These are phyloP conservation scores for Tolypocladium ovalisporum DNA, from an alignment of 2,329 filamentous ascomycete species.

Conservation along the genomic window DNA sequence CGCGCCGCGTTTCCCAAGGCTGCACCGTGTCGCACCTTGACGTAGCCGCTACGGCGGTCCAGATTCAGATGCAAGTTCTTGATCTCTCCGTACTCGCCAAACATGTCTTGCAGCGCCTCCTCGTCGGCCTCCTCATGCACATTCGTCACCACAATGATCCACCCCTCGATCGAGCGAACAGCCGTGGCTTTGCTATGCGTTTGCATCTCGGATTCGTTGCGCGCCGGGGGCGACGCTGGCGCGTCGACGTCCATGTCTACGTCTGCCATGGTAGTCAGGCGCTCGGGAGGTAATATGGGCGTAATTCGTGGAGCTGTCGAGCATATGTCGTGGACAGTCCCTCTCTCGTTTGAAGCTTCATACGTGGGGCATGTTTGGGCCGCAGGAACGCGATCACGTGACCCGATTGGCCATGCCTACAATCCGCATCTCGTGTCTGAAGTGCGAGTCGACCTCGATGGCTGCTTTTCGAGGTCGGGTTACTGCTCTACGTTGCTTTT, in stretches of 20 bases:
- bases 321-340: not conserved
- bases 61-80: slow-evolving; percentile 80
- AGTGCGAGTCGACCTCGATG: not conserved
- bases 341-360: not conserved
- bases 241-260: slow-evolving; percentile 49
- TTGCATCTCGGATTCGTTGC: slow-evolving; percentile 53
- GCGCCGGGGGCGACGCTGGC: slow-evolving; percentile 26
- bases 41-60: slow-evolving; percentile 72
- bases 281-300: not conserved
- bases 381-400: not conserved
- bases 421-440: too few relatives aligned
- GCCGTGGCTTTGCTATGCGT: slow-evolving; percentile 66
- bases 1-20: not conserved
- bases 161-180: slow-evolving; percentile 79
- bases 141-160: slow-evolving; percentile 81
- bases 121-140: slow-evolving; percentile 81
- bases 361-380: not conserved
- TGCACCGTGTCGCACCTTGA: slow-evolving; percentile 49
- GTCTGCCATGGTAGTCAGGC: slow-evolving; percentile 34
- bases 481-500: not conserved
- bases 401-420: not conserved
- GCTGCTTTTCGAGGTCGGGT: not conserved
- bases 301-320: not conserved
- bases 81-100: slow-evolving; percentile 76
- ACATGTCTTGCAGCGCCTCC: slow-evolving; percentile 71